A percentile compares a stretch with the other conserved stretches of the same genome.
Conservation (phyloP, 331 rosid species). For the Cydonia oblonga region DNA sequence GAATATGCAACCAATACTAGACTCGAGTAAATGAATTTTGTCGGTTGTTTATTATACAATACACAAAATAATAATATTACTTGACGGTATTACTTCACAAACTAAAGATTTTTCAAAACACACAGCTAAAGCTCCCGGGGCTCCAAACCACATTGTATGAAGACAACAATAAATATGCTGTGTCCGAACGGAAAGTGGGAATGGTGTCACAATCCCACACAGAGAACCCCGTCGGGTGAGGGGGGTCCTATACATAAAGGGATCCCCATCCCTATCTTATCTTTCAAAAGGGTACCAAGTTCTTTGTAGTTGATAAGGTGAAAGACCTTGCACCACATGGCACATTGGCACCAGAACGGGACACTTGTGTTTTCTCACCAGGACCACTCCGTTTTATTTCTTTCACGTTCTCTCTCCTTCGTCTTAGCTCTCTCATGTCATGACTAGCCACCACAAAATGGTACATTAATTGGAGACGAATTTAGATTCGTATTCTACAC, state of each 20-base stretch:
- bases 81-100: not conserved
- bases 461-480: too few species aligned
- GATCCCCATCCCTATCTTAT: not conserved
- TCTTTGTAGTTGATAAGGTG: conserved; percentile 26
- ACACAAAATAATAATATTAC: not conserved
- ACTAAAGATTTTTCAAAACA: not conserved
- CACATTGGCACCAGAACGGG: conserved; percentile 4
- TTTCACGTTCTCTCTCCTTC: too few species aligned
- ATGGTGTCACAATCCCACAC: not conserved
- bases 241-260: conserved; percentile 10
- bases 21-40: not conserved
- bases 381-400: not conserved
- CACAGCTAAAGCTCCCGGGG: not conserved
- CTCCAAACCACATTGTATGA: not conserved
- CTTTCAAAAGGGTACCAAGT: conserved; percentile 21
- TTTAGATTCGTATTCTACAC: too few species aligned
- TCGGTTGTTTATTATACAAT: not conserved
- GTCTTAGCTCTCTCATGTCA: too few species aligned
- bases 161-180: not conserved
- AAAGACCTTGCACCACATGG: conserved; percentile 40
- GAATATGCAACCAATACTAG: not conserved
- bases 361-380: too few species aligned
- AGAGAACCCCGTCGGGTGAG: not conserved
- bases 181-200: not conserved
- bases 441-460: too few species aligned